Percentiles rank a stretch among this genome's conserved stretches.
phyloP scores from a whole-genome alignment of 371 early-diverging fungal genomes.

The Phascolomyces articulosus region DNA sequence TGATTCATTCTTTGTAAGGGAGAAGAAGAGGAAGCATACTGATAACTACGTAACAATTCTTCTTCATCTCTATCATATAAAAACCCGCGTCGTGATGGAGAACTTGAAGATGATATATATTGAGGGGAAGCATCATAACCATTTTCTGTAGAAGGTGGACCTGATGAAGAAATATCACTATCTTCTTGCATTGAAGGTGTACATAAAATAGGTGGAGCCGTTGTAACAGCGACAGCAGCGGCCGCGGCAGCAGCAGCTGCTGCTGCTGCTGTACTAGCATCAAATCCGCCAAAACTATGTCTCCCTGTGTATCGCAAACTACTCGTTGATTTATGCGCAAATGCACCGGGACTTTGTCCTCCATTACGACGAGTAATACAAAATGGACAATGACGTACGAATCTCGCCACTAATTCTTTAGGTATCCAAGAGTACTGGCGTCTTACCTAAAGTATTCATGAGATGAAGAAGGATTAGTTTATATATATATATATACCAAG shows the following conservation, averaged over 20 bases:
- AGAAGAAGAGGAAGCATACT: background rate
- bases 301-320: constrained; percentile 3
- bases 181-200: constrained; percentile 15
- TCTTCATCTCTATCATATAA: constrained; percentile 12
- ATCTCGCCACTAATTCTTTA: constrained; percentile 61
- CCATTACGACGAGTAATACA: constrained; percentile 50
- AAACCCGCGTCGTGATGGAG: background rate
- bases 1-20: background rate
- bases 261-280: constrained; percentile 10
- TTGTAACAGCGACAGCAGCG: constrained; percentile 4
- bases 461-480: no score
- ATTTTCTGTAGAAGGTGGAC: constrained; percentile 14
- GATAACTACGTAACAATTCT: constrained; percentile 6
- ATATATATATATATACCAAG: no score
- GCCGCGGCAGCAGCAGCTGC: constrained; percentile 14
- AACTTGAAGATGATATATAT: constrained; percentile 5
- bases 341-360: constrained; percentile 22
- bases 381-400: constrained; percentile 60
- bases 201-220: constrained; percentile 9
- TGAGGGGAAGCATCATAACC: constrained; percentile 12
- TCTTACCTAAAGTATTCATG: constrained; percentile 55
- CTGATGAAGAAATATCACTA: constrained; percentile 14
- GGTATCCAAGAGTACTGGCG: constrained; percentile 63
- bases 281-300: constrained; percentile 10
- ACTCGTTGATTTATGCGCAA: background rate